A percentile compares a stretch with the other conserved stretches of the same genome.
These are phyloP conservation scores for Diospyros kaki DNA, from an alignment of 148 eudicot species.

Conservation along the genomic window DNA sequence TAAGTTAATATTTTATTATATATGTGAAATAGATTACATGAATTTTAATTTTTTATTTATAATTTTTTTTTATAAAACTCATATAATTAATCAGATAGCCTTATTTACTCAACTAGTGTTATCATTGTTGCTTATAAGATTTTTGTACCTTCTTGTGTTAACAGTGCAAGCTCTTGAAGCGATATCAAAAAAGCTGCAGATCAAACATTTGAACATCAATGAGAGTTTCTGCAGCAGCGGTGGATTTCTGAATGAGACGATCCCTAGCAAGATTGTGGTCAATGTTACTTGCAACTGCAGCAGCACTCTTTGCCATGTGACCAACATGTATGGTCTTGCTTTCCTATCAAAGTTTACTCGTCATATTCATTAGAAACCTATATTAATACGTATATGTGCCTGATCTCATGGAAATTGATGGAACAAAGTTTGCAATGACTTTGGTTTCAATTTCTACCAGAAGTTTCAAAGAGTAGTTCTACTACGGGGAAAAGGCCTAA, in stretches of 20 bases:
- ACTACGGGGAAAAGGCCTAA: too few relatives aligned
- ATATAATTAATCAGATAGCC: too few relatives aligned
- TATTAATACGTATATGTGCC: too few relatives aligned
- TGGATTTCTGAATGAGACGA: conserved; percentile 20
- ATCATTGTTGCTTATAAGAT: neutral
- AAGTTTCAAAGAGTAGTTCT: too few relatives aligned
- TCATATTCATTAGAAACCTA: too few relatives aligned
- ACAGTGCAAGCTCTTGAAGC: conserved; percentile 51
- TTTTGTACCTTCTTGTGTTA: conserved; percentile 2
- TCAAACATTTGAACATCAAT: conserved; percentile 36
- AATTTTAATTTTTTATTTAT: neutral
- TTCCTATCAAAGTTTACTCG: neutral
- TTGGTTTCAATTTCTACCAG: too few relatives aligned
- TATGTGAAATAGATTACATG: neutral
- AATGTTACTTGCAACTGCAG: conserved; percentile 57
- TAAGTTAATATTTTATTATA: too few relatives aligned
- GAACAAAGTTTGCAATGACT: too few relatives aligned
- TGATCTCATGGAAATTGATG: too few relatives aligned
- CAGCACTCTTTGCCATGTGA: conserved; percentile 62
- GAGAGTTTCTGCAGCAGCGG: conserved; percentile 39
- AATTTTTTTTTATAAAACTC: neutral
- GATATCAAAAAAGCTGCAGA: conserved; percentile 46
- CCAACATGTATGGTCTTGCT: conserved; percentile 47
- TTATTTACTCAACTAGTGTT: too few relatives aligned
- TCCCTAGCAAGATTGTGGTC: conserved; percentile 20